phyloP scores from a whole-genome alignment of 139 green algal species.

The Chlamydomonas incerta region DNA sequence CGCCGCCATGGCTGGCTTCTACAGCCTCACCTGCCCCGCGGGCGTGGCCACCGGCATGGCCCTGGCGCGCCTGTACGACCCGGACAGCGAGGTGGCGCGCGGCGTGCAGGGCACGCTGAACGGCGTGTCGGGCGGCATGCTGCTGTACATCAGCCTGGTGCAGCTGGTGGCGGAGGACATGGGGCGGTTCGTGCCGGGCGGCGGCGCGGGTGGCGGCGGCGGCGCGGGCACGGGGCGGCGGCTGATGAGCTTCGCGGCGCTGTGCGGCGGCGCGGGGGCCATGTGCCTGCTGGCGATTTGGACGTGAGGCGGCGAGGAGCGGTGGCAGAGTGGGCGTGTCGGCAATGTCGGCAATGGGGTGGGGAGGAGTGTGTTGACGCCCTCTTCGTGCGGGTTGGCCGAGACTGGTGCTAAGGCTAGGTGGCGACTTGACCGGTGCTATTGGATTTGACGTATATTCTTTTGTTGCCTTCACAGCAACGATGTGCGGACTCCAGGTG shows the following conservation, averaged over 20 bases:
- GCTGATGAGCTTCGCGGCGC: neutral
- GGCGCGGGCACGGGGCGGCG: neutral
- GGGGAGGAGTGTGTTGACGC: no score
- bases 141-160: neutral
- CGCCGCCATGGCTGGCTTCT: neutral
- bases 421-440: no score
- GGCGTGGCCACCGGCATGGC: conserved; percentile 20
- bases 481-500: no score
- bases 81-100: neutral
- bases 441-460: no score
- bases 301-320: neutral
- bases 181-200: neutral
- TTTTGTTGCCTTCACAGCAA: no score
- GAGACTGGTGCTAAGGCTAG: no score
- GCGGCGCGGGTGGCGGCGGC: neutral
- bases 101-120: neutral
- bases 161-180: conserved; percentile 40
- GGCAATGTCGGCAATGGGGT: no score
- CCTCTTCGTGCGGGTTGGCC: no score
- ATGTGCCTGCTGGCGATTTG: conserved; percentile 40
- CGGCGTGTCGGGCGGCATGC: neutral
- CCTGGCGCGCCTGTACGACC: neutral
- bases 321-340: no score
- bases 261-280: conserved; percentile 8
- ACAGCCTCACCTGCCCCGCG: conserved; percentile 14